Evolutionary conservation across 257 asterid species (phyloP).

Genomic region (Ilex asprella): DNA sequence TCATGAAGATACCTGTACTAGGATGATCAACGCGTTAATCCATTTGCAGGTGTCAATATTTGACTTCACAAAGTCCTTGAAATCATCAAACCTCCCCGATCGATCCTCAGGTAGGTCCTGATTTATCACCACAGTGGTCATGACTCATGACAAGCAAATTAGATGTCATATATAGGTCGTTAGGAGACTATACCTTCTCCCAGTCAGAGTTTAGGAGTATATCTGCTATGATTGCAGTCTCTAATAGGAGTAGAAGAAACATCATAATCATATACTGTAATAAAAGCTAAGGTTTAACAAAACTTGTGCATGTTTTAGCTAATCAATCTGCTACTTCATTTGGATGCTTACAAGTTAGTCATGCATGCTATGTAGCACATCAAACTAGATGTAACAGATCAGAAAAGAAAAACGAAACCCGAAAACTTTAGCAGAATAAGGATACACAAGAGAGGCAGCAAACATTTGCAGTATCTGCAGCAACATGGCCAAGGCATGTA

Average conservation of each 20-base stretch:
- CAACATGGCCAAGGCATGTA: conserved; percentile 52
- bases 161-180: too few species aligned
- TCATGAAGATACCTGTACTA: conserved; percentile 33
- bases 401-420: neutral
- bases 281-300: conserved; percentile 30
- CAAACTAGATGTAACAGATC: too few species aligned
- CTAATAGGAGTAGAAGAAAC: conserved; percentile 35
- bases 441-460: conserved; percentile 51
- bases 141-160: too few species aligned
- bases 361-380: too few species aligned
- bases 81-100: conserved; percentile 35
- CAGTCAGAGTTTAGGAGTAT: conserved; percentile 34
- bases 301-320: too few species aligned
- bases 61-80: conserved; percentile 29
- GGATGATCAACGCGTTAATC: conserved; percentile 27
- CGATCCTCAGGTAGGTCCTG: conserved; percentile 43
- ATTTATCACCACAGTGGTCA: neutral
- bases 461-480: conserved; percentile 35
- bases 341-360: too few species aligned
- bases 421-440: conserved; percentile 3
- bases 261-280: conserved; percentile 36
- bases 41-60: conserved; percentile 27
- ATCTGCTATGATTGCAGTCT: conserved; percentile 34
- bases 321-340: too few species aligned
- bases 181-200: conserved; percentile 31